A percentile compares a stretch with the other conserved stretches of the same genome.
These are phyloP conservation scores for Athelia sp. DNA, from an alignment of 1,284 basidiomycete species.

Conservation along the genomic window DNA sequence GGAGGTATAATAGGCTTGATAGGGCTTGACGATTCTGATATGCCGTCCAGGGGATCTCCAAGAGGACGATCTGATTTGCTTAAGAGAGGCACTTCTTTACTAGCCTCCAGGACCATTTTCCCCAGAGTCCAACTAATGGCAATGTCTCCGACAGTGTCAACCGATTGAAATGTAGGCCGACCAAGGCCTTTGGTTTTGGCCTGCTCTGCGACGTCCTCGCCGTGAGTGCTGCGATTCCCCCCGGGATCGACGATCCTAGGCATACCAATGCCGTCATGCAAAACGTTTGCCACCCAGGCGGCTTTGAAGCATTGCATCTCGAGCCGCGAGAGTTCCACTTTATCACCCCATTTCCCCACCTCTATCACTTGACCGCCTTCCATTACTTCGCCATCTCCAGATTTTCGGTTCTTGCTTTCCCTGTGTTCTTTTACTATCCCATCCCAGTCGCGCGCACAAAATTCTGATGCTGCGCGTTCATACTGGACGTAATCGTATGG, in stretches of 20 bases:
- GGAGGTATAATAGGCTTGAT: conserved; percentile 59
- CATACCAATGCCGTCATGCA: conserved; percentile 95
- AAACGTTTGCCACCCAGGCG: conserved; percentile 94
- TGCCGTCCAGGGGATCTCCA: conserved; percentile 64
- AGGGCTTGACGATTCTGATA: conserved; percentile 45
- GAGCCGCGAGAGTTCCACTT: conserved; percentile 79
- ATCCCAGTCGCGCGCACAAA: conserved; percentile 80
- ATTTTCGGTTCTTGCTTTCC: conserved; percentile 40
- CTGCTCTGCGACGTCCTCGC: conserved; percentile 65
- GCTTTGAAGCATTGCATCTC: conserved; percentile 99
- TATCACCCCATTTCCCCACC: conserved; percentile 63
- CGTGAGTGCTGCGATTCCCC: conserved; percentile 62
- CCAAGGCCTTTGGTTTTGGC: conserved; percentile 80
- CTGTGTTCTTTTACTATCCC: conserved; percentile 72
- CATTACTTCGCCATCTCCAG: conserved; percentile 50
- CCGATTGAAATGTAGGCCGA: conserved; percentile 80
- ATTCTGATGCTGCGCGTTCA: conserved; percentile 86
- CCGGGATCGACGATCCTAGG: conserved; percentile 86
- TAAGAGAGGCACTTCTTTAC: conserved; percentile 67
- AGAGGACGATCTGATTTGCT: conserved; percentile 47
- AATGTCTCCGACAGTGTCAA: conserved; percentile 89
- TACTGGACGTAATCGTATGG: conserved; percentile 96
- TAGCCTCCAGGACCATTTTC: conserved; percentile 97
- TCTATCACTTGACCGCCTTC: conserved; percentile 52
- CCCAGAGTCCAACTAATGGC: conserved; percentile 98